Conservation (phyloP, 176 grass and related monocot genomes). For the Cocos nucifera region DNA sequence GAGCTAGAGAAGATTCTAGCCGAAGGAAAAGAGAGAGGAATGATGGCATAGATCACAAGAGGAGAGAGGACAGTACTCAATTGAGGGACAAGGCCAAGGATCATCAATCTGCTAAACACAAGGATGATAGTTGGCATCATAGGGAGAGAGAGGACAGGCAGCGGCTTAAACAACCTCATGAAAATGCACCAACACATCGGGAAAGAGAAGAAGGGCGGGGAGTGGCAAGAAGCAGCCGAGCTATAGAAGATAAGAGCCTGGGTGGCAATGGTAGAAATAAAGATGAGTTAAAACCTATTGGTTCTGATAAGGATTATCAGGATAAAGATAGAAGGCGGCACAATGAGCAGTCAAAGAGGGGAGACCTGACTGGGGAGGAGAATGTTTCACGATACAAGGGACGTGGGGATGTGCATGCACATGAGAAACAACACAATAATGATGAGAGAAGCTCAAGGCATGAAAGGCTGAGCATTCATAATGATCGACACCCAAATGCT, state of each 20-base stretch:
- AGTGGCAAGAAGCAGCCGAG: constrained; percentile 33
- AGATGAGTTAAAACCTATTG: constrained; percentile 40
- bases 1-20: constrained; percentile 57
- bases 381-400: constrained; percentile 42
- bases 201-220: constrained; percentile 73
- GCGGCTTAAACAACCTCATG: constrained; percentile 59
- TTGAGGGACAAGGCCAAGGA: constrained; percentile 56
- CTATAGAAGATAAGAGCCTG: constrained; percentile 40
- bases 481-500: constrained; percentile 41
- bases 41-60: constrained; percentile 65
- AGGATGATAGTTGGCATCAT: constrained; percentile 51
- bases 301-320: constrained; percentile 47
- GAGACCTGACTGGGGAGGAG: constrained; percentile 48
- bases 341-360: constrained; percentile 38
- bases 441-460: constrained; percentile 63
- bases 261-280: constrained; percentile 39
- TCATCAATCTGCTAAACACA: constrained; percentile 39
- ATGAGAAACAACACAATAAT: constrained; percentile 51
- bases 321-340: constrained; percentile 35
- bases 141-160: constrained; percentile 85
- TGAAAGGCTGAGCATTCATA: constrained; percentile 43
- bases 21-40: constrained; percentile 69
- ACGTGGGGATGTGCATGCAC: constrained; percentile 41
- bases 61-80: constrained; percentile 47
- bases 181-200: constrained; percentile 30